Base-by-base conservation (phyloP, 176 grass and related monocot genomes). In the Luzula sylvatica region DNA sequence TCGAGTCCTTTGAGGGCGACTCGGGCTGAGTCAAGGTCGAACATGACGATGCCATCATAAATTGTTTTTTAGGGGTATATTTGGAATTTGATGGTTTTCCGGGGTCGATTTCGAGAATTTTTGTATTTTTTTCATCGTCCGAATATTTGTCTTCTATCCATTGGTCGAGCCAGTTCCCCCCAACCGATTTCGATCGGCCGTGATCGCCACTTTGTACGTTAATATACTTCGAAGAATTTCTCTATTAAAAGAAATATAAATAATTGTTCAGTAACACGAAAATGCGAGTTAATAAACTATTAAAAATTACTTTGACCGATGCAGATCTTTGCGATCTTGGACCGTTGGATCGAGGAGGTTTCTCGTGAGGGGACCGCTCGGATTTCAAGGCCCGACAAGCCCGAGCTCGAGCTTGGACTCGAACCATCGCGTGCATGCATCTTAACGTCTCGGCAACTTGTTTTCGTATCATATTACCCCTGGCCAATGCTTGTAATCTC, bases 41-140 rank as follows among this genome's bases (percentile, higher is more conserved):
- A 69, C 72, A 88, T 3, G 76, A 80, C 16, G 76, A 78, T n/a
- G 60, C 42, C 60, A 64, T 46, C 43, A 46, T 35, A 35, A 35
- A 35, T 35, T 35, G 16, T 42, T 32, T 50, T 50, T 23, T 2
- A 11, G 25, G 60, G 4, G 26, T 64, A 14, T 22, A 29, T 46
- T 64, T 24, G 7, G 60, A 24, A 26, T 23, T 49, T 20, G 60
- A 64, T 0, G 93, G 93, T 57, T 98, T 98, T 53, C 78, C 93
- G 3, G 78, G 73, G 68, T 98, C 93, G 58, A 98, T 73, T 72
- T 92, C 93, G 0, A 98, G 74, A 8, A 98, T 98, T 56, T 98
- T 98, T 49, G 81, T 82, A 62, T 72, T 87, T 73, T 80, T 92
- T 70, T 90, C 82, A 26, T 98, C 93, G 1, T 98, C 93, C 65